These are phyloP conservation scores for Abortiporus biennis DNA, from an alignment of 1,284 basidiomycete species.

Conservation along the genomic window DNA sequence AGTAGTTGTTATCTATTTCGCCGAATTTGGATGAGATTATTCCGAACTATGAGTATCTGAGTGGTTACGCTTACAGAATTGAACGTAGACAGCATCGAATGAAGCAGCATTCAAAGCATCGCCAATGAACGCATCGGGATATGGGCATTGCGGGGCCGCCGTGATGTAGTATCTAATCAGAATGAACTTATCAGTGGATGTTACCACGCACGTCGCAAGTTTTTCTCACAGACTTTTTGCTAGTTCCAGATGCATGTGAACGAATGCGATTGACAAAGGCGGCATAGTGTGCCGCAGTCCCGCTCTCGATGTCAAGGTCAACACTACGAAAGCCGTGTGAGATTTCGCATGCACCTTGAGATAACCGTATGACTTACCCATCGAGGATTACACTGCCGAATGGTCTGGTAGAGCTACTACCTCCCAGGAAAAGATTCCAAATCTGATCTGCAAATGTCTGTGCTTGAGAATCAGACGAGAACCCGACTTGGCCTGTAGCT, in stretches of 20 bases:
- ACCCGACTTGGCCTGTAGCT: slow-evolving; percentile 44
- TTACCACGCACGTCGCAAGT: background rate
- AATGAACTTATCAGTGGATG: background rate
- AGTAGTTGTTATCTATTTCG: slow-evolving; percentile 48
- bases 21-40: too few species aligned
- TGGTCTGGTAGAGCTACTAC: slow-evolving; percentile 42
- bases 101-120: slow-evolving; percentile 41
- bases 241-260: slow-evolving; percentile 34
- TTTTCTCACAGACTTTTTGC: slow-evolving; percentile 34
- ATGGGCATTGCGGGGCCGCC: slow-evolving; percentile 54
- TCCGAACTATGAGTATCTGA: background rate
- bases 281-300: slow-evolving; percentile 40
- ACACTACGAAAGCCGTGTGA: slow-evolving; percentile 29
- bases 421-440: slow-evolving; percentile 62
- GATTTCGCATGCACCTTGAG: background rate
- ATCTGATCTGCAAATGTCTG: slow-evolving; percentile 47
- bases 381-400: slow-evolving; percentile 58
- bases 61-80: slow-evolving; percentile 34
- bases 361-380: slow-evolving; percentile 34
- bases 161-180: slow-evolving; percentile 45
- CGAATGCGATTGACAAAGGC: slow-evolving; percentile 51
- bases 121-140: slow-evolving; percentile 51
- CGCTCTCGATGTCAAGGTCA: slow-evolving; percentile 63
- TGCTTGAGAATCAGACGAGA: slow-evolving; percentile 45
- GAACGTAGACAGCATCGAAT: slow-evolving; percentile 59